Evolutionary conservation across 371 early-diverging fungal genomes (phyloP), one percentile per base, ranked within the genome.

Genomic region (Mortierella sp.): DNA sequence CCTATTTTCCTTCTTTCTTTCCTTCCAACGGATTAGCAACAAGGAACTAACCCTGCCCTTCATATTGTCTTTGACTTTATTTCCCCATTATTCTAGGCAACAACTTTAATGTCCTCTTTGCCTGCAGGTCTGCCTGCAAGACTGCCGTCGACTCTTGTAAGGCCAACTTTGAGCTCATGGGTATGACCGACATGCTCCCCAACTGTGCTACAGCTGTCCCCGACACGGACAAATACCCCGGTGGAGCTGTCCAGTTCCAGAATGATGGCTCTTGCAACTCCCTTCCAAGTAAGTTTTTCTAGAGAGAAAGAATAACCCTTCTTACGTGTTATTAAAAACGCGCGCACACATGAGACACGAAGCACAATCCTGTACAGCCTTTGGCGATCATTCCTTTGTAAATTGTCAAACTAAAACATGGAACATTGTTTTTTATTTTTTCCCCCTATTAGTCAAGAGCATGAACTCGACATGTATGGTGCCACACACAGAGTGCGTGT

Each of bases 71-170:
- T 48, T 50, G 14, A 72, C 26, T 26, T 48, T 34, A 1, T n/a
- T 16, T 48, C 34, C 63, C 26, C 57, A 42, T n/a, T 76, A 24
- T 70, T 24, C 28, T 73, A 81, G 85, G 80, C 65, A 82, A 80
- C 55, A 82, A 75, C 60, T 86, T 65, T 44, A 80, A 82, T 80
- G 80, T 86, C 42, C 77, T 85, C 47, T 89, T 89, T 58, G 91
- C 92, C 14, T 93, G 93, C 75, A 47, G 87, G 24, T 90, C 91
- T 7, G 81, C 91, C 24, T 93, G 93, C 72, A 65, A 89, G 42
- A 81, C 87, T 13, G 90, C 86, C 0, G 71, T 70, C 34, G 50
- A 78, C 8, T 60, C 79, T n/a, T 93, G 93, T 76, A 78, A 54
- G 45, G 85, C 86, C 16, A 83, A 90, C 24, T 89, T 93, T 58